Percentiles rank a stretch among this genome's conserved stretches.
Conservation (phyloP, 495 filamentous ascomycete species). For the Pyrenula aspistea region DNA sequence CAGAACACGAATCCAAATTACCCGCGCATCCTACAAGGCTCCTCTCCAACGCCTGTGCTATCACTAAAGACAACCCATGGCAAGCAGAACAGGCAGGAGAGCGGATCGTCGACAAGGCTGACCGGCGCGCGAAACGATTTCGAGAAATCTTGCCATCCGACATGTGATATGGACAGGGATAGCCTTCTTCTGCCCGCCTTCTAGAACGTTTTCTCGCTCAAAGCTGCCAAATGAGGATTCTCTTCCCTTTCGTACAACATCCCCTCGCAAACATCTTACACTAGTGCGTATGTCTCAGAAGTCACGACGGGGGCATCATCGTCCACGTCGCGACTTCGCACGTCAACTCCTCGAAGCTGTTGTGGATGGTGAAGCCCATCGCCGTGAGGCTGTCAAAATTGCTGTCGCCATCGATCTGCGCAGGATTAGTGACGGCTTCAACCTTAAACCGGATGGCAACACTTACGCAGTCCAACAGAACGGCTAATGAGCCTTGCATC, state of each 20-base stretch:
- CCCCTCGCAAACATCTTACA: neutral
- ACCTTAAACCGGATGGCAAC: too few relatives aligned
- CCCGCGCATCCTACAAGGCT: neutral
- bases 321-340: constrained; percentile 62
- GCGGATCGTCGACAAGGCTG: neutral
- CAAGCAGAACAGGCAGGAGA: neutral
- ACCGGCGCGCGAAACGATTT: too few relatives aligned
- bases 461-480: constrained; percentile 67
- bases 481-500: constrained; percentile 54
- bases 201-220: neutral
- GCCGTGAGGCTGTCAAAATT: constrained; percentile 56
- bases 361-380: constrained; percentile 66
- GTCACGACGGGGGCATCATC: constrained; percentile 36
- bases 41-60: neutral
- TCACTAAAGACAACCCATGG: neutral
- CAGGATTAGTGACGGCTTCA: neutral
- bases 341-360: constrained; percentile 69
- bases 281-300: neutral
- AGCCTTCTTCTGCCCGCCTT: neutral
- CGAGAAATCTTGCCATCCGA: too few relatives aligned
- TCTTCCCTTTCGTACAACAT: neutral
- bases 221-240: neutral
- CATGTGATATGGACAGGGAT: neutral
- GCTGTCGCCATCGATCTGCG: constrained; percentile 57
- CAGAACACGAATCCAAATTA: neutral